These are phyloP conservation scores for Barnettozyma botsteinii DNA, from an alignment of 805 yeast genomes.

Conservation along the genomic window DNA sequence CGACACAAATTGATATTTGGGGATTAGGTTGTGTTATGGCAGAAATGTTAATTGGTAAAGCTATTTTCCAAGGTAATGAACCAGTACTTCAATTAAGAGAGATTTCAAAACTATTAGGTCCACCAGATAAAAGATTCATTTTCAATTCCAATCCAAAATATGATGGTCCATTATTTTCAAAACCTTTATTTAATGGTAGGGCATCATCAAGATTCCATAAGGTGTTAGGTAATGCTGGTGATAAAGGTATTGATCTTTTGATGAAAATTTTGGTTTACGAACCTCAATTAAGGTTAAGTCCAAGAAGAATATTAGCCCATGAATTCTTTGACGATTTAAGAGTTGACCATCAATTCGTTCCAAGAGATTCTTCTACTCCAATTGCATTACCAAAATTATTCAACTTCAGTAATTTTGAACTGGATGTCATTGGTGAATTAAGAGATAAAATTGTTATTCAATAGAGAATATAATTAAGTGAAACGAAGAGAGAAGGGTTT, in stretches of 20 bases:
- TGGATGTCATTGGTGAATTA: slow-evolving; percentile 38
- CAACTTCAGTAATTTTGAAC: slow-evolving; percentile 68
- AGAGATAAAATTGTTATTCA: slow-evolving; percentile 16
- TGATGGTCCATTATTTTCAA: slow-evolving; percentile 67
- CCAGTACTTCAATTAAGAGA: slow-evolving; percentile 86
- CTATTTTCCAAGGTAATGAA: slow-evolving; percentile 92
- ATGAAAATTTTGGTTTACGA: slow-evolving; percentile 81
- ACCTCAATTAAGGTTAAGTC: slow-evolving; percentile 76
- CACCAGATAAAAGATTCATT: slow-evolving; percentile 70
- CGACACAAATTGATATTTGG: slow-evolving; percentile 95
- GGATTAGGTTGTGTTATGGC: slow-evolving; percentile 96
- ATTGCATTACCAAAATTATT: slow-evolving; percentile 45
- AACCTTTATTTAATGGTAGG: slow-evolving; percentile 53
- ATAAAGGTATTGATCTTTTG: slow-evolving; percentile 80
- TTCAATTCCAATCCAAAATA: slow-evolving; percentile 71
- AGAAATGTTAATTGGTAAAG: slow-evolving; percentile 86
- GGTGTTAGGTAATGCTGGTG: slow-evolving; percentile 71
- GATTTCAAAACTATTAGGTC: slow-evolving; percentile 85
- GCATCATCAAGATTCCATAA: slow-evolving; percentile 54
- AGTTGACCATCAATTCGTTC: slow-evolving; percentile 44
- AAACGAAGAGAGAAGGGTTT: too few relatives aligned
- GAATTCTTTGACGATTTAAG: slow-evolving; percentile 86
- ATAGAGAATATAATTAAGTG: background rate
- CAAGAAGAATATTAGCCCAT: slow-evolving; percentile 80
- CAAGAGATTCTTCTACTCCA: slow-evolving; percentile 45